A percentile compares a stretch with the other conserved stretches of the same genome.
These are phyloP conservation scores for Ganoderma lingzhi DNA, from an alignment of 1,284 basidiomycete species.

Conservation along the genomic window DNA sequence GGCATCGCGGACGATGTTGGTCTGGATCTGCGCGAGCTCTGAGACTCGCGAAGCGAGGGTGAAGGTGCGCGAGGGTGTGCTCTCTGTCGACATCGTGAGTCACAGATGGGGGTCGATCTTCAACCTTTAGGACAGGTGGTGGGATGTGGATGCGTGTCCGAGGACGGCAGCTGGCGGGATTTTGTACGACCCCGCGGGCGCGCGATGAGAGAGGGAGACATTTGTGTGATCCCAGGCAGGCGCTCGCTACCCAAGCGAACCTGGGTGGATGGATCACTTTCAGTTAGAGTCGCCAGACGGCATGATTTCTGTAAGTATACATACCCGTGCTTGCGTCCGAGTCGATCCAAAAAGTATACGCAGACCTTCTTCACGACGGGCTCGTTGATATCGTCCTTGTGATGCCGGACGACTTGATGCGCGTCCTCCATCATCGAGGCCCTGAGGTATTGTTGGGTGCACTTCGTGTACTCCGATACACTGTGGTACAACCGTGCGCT, in stretches of 20 bases:
- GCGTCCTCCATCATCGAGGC: background rate
- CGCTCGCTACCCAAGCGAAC: conserved; percentile 31
- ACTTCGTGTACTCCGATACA: conserved; percentile 54
- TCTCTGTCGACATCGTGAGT: background rate
- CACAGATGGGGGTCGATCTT: background rate
- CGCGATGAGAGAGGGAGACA: conserved; percentile 11
- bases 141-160: background rate
- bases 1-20: conserved; percentile 73
- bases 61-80: conserved; percentile 35
- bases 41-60: conserved; percentile 87
- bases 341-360: background rate
- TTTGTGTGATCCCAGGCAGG: background rate
- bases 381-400: background rate
- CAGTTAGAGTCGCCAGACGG: background rate
- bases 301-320: background rate
- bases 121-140: background rate
- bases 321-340: background rate
- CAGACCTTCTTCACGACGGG: background rate
- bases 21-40: conserved; percentile 89
- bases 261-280: background rate
- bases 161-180: background rate
- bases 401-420: background rate
- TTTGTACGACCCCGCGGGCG: conserved; percentile 7
- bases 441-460: conserved; percentile 43
- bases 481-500: conserved; percentile 50